Evolutionary conservation across 306 rosid genomes (phyloP).

Genomic region (Hippophae tibetana): DNA sequence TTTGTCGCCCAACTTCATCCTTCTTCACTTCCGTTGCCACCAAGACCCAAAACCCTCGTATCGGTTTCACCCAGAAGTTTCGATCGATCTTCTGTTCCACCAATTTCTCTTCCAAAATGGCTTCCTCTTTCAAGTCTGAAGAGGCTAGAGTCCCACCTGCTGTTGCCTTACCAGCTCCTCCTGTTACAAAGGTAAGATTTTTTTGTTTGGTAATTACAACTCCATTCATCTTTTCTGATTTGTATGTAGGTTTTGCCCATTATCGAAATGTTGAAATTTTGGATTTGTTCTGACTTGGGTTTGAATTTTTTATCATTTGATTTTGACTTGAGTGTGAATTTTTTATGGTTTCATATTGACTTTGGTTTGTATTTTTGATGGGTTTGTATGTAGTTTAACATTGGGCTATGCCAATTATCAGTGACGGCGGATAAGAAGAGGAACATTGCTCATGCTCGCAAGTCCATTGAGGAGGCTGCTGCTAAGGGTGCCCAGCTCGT

Average conservation of each 20-base stretch:
- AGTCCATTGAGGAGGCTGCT: conserved; percentile 76
- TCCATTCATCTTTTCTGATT: no score
- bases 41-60: conserved; percentile 1
- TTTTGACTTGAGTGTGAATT: not conserved
- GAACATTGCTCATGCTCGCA: conserved; percentile 71
- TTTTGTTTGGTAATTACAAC: not conserved
- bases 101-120: conserved; percentile 40
- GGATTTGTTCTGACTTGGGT: conserved; percentile 1
- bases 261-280: no score
- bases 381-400: conserved; percentile 47
- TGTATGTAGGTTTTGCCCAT: no score
- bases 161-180: conserved; percentile 58
- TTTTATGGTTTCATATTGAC: not conserved
- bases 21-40: conserved; percentile 7
- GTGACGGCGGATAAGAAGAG: conserved; percentile 70
- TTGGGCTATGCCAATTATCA: conserved; percentile 74
- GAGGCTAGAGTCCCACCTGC: conserved; percentile 68
- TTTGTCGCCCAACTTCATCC: conserved; percentile 9
- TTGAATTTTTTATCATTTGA: not conserved
- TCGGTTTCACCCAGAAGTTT: conserved; percentile 13
- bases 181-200: conserved; percentile 47
- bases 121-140: conserved; percentile 47
- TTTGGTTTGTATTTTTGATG: conserved; percentile 8
- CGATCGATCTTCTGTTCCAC: conserved; percentile 10
- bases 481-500: conserved; percentile 71